A percentile compares a stretch with the other conserved stretches of the same genome.
Evolutionary conservation across 2,329 filamentous ascomycete species (phyloP).

Genomic region (Trichoderma cornu-damae): DNA sequence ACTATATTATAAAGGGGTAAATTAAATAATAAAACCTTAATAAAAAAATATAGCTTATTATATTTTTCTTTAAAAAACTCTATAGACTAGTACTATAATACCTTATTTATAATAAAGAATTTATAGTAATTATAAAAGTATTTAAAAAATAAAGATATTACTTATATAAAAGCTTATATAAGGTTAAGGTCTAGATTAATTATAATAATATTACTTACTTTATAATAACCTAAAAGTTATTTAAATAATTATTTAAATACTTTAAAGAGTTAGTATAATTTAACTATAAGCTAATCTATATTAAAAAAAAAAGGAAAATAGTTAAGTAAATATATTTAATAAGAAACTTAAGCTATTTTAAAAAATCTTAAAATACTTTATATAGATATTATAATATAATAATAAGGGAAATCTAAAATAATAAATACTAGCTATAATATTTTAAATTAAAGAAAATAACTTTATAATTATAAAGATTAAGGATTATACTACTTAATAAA

Average conservation of each 20-base stretch:
- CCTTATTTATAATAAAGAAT: conserved; percentile 25
- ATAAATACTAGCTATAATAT: background rate
- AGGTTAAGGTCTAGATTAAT: conserved; percentile 23
- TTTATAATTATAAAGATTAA: background rate
- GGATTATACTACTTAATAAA: too few relatives aligned
- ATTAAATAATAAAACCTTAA: conserved; percentile 19
- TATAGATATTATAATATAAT: background rate
- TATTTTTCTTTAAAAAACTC: conserved; percentile 23
- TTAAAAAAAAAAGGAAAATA: background rate
- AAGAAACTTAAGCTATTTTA: background rate
- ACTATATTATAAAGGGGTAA: conserved; percentile 14
- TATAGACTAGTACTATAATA: conserved; percentile 25
- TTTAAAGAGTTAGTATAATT: conserved; percentile 7
- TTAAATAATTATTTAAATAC: conserved; percentile 18
- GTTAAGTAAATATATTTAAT: background rate
- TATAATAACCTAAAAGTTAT: conserved; percentile 20
- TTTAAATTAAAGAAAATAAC: too few relatives aligned
- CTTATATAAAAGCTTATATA: conserved; percentile 18
- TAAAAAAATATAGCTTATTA: conserved; percentile 17
- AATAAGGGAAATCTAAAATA: background rate
- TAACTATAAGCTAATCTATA: background rate
- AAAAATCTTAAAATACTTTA: background rate
- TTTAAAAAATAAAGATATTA: too few relatives aligned
- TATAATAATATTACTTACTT: conserved; percentile 25
- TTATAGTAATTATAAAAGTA: conserved; percentile 25